Base-by-base conservation (phyloP, 2,329 filamentous ascomycete species). In the Emergomyces pasteurianus region DNA sequence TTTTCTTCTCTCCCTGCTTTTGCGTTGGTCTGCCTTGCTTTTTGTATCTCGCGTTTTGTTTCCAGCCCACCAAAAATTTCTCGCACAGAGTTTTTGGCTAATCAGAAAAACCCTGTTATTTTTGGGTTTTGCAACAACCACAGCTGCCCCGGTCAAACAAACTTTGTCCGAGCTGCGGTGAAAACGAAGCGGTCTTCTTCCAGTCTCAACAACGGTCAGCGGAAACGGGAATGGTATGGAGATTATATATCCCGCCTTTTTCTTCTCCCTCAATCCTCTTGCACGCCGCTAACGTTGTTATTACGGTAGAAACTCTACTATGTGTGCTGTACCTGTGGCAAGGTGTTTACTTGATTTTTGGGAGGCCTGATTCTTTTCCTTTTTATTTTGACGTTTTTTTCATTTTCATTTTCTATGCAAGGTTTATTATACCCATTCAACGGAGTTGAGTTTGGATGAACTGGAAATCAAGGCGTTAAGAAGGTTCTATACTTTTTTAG, bases 181-280 rank as follows among this genome's bases (percentile, higher is more conserved):
- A 94, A 74, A 85, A 86, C 68, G 92, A 97, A 77, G 91, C 92
- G 53, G 95, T 99, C 63, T 99, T 96, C 79, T 99, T 99, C 80
- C 94, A 99, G 79, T 96, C 92, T 64, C 94, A 99, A 74, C 92
- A 97, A 79, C 88, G 94, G 76, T 96, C 88, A 67, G 90, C 90
- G 56, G 92, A 97, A 76, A 99, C 94, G 52, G 94, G 94, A 79
- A 99, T 99, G 94, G 94, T 97, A 77, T 81, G 88, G 23, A 43
- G 43, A 40, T n/a, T 46, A n/a, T 34, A 67, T 57, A 38, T 46
- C 40, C 49, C 70, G 59, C 53, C 23, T 16, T 54, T n/a, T 62
- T 6, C 61, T 28, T 49, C 56, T 36, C 49, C 31, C 60, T 31
- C 31, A 3, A 31, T 31, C 31, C n/a, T 31, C 10, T 18, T 12